Evolutionary conservation across 768 basidiomycete species (phyloP).

Genomic region (Panaeolus cyanescens): DNA sequence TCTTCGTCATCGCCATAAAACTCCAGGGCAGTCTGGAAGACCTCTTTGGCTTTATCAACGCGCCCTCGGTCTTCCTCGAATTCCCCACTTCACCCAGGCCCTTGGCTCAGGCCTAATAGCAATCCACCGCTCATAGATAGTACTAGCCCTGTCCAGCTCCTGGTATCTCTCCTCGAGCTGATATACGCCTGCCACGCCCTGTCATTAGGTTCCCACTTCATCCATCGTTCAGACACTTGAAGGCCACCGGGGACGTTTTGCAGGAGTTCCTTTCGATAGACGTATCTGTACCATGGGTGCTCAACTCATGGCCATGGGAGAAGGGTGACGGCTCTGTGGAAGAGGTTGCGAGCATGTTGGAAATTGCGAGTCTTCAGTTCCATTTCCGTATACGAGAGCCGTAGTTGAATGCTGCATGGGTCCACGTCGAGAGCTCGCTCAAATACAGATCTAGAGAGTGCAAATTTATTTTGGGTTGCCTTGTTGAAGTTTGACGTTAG

Average conservation of each 20-base stretch:
- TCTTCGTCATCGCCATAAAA: conserved; percentile 89
- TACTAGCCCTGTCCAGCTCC: conserved; percentile 89
- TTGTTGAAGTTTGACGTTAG: conserved; percentile 30
- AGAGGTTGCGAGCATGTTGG: conserved; percentile 94
- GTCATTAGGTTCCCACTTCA: conserved; percentile 99
- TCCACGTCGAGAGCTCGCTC: conserved; percentile 98
- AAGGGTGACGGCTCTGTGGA: conserved; percentile 95
- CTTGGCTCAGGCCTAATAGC: conserved; percentile 79
- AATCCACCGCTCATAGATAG: conserved; percentile 92
- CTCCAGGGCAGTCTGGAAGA: conserved; percentile 88
- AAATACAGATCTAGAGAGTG: conserved; percentile 91
- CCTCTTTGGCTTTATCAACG: conserved; percentile 78
- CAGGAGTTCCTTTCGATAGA: conserved; percentile 95
- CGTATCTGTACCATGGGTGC: conserved; percentile 99
- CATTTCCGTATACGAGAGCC: conserved; percentile 96
- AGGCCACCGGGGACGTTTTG: conserved; percentile 85
- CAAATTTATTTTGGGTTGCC: conserved; percentile 96
- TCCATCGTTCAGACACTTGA: conserved; percentile 99
- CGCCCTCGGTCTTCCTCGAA: conserved; percentile 84
- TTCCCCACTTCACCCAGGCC: conserved; percentile 84
- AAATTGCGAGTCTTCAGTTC: conserved; percentile 98
- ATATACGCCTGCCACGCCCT: conserved; percentile 99
- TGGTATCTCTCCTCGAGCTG: conserved; percentile 92
- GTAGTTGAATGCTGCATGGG: conserved; percentile 84
- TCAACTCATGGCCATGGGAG: conserved; percentile 96